Percentiles rank a stretch among this genome's conserved stretches.
phyloP scores from a whole-genome alignment of 345 rosid species.

The Gossypium bickii region DNA sequence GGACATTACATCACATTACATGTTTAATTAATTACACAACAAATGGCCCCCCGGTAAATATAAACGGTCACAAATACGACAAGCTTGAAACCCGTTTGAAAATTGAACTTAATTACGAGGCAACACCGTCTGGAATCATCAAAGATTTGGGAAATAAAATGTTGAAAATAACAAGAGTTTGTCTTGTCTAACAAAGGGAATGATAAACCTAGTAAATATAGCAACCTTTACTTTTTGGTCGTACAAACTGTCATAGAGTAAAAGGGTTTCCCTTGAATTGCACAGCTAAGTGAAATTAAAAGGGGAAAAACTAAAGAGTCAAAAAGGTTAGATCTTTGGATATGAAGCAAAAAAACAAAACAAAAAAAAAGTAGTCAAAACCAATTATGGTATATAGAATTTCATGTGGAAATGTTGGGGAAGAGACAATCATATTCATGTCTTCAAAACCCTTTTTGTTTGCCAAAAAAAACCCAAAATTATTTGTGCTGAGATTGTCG shows the following conservation, averaged over 20 bases:
- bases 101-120: conserved; percentile 12
- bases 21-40: neutral
- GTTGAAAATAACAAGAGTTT: conserved; percentile 12
- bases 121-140: neutral
- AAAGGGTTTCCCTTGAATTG: conserved; percentile 24
- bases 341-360: neutral
- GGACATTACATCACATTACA: neutral
- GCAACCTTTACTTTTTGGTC: neutral
- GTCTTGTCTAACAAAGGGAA: neutral
- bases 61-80: neutral
- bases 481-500: conserved; percentile 6
- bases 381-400: conserved; percentile 65
- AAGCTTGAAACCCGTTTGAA: neutral
- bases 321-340: conserved; percentile 34
- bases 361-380: conserved; percentile 62
- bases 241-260: conserved; percentile 10
- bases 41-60: neutral
- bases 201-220: conserved; percentile 3
- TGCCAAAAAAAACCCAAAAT: neutral
- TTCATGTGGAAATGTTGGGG: conserved; percentile 67
- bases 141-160: neutral
- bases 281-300: conserved; percentile 19
- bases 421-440: conserved; percentile 35
- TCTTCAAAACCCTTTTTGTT: conserved; percentile 12
- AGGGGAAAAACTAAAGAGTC: conserved; percentile 25